phyloP scores from a whole-genome alignment of 495 filamentous ascomycete species.

The Podospora anserina region DNA sequence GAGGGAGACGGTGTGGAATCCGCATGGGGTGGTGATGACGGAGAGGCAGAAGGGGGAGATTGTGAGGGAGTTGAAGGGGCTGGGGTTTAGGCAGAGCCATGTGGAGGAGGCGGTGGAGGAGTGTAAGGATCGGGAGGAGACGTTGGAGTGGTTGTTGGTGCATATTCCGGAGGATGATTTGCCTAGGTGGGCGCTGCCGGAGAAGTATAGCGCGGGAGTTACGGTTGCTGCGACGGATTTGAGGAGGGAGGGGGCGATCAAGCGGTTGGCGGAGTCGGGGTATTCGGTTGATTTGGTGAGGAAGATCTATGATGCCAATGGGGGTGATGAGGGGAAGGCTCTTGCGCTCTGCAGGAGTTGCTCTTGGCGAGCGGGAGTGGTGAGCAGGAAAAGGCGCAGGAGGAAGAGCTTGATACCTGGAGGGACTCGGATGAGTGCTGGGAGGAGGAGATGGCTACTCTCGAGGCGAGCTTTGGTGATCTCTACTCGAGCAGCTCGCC shows the following conservation, averaged over 20 bases:
- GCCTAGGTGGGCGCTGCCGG: constrained; percentile 83
- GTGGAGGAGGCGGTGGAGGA: constrained; percentile 81
- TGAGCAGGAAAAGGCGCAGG: constrained; percentile 4
- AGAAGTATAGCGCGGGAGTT: constrained; percentile 83
- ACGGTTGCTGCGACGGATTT: constrained; percentile 77
- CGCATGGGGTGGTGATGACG: constrained; percentile 63
- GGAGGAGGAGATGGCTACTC: constrained; percentile 76
- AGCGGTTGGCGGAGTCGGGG: constrained; percentile 74
- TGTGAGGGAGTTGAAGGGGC: constrained; percentile 65
- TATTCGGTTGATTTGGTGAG: constrained; percentile 82
- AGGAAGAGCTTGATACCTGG: constrained; percentile 37
- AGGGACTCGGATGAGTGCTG: constrained; percentile 58
- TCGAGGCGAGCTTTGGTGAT: constrained; percentile 77
- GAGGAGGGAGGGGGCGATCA: constrained; percentile 71
- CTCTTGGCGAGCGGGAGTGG: constrained; percentile 51
- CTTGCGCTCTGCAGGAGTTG: constrained; percentile 70
- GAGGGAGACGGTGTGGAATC: constrained; percentile 81
- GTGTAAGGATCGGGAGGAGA: constrained; percentile 90
- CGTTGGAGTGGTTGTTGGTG: constrained; percentile 85
- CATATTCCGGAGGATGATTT: constrained; percentile 97
- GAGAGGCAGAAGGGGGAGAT: constrained; percentile 54
- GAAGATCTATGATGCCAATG: constrained; percentile 62
- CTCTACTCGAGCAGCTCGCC: constrained; percentile 55
- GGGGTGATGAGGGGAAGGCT: constrained; percentile 71
- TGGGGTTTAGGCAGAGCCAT: constrained; percentile 85